Evolutionary conservation across 2,329 filamentous ascomycete species (phyloP), one percentile per base, ranked within the genome.

Genomic region (Hawksworthiomyces lignivorus): DNA sequence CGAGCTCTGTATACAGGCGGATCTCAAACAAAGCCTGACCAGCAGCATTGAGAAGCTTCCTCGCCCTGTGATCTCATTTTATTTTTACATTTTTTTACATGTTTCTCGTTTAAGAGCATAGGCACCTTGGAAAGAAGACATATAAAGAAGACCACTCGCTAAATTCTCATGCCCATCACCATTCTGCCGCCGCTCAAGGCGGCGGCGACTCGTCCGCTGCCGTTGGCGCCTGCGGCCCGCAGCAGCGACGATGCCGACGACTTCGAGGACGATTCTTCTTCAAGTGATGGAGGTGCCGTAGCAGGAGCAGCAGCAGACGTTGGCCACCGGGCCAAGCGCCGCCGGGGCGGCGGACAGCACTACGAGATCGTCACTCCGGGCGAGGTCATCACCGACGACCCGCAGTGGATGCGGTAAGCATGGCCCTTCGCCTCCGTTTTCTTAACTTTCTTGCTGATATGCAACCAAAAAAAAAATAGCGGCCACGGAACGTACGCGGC

Each of bases 401-500:
- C 87, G n/a, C 88, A 96, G 70, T 97, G 87, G 87, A 97, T 97
- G 90, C 80, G 80, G 76, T 80, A 64, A 39, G 67, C 5, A 10
- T 39, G 14, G 4, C 28, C 14, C 11, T 17, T 27, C 15, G 7
- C 15, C 28, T 27, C 28, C 7, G 18, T 30, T 12, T n/a, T 24
- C n/a, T 33, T 18, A 36, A 15, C 19, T 21, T 14, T 8, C 21
- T 27, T 5, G 15, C 21, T n/a, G n/a, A n/a, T n/a, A n/a, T n/a
- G n/a, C n/a, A n/a, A 30, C 20, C 17, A 32, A 39, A 24, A 9
- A 15, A 20, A 46, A 7, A 21, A 28, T 58, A 86, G 88, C 67
- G 92, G 92, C 55, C 92, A 98, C 67, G 92, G 92, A 52, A 98
- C 92, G 37, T 95, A 87, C 62, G 71, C 85, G 35, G 74, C 76